Percentiles rank a stretch among this genome's conserved stretches.
Evolutionary conservation across 495 filamentous ascomycete genomes (phyloP).

Genomic region (Penicillium lividum): DNA sequence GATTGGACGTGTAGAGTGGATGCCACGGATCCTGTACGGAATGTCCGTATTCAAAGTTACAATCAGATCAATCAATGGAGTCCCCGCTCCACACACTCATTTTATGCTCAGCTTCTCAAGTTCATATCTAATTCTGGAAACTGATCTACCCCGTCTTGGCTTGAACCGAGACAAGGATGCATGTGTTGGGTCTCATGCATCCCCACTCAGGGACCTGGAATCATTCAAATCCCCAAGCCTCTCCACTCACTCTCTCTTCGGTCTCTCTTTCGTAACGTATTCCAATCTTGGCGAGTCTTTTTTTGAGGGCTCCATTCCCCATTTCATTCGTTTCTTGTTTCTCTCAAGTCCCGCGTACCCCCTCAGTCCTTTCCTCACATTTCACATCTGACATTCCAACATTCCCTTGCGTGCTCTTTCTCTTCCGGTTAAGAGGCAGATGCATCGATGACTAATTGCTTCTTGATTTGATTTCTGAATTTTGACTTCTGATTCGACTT

Average conservation of each 20-base stretch:
- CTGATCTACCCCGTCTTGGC: slow-evolving; percentile 6
- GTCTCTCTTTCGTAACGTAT: slow-evolving; percentile 7
- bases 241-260: slow-evolving; percentile 10
- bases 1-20: too few species aligned
- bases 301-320: slow-evolving; percentile 1
- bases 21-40: too few species aligned
- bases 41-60: too few species aligned
- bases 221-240: slow-evolving; percentile 19
- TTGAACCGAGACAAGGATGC: not conserved
- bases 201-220: slow-evolving; percentile 10
- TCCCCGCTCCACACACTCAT: too few species aligned
- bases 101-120: not conserved
- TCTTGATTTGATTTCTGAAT: slow-evolving; percentile 5
- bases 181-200: slow-evolving; percentile 7
- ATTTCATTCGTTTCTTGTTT: slow-evolving; percentile 3
- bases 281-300: slow-evolving; percentile 15
- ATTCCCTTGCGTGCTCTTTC: slow-evolving; percentile 13
- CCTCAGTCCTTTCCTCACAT: not conserved
- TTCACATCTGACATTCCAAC: not conserved
- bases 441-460: slow-evolving; percentile 14
- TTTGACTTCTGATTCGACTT: not conserved
- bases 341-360: slow-evolving; percentile 6
- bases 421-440: slow-evolving; percentile 21
- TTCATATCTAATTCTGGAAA: not conserved
- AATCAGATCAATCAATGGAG: too few species aligned